Evolutionary conservation across 2,329 filamentous ascomycete species (phyloP), one percentile per base, ranked within the genome.

Genomic region (Cladosporium sp.): DNA sequence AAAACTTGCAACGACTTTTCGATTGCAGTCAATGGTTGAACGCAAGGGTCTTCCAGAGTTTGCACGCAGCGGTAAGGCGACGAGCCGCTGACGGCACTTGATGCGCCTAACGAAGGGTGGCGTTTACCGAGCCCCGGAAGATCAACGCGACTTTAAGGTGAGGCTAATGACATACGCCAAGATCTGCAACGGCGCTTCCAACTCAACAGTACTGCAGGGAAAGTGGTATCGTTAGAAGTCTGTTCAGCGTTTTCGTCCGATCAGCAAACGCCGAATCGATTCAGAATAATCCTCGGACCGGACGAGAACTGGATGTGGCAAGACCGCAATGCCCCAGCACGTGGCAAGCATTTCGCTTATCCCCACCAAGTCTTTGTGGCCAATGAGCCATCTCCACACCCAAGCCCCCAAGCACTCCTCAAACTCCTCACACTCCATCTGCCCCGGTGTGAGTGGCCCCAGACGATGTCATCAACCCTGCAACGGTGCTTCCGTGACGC

Each of bases 271-370:
- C 51, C 51, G 51, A 47, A 55, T 28, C 15, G 25, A 45, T 45
- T 36, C 32, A 45, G 32, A 28, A 24, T 19, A 28, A 20, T 10
- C n/a, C 20, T 24, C 28, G 28, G 17, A 19, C 9, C 51, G 39
- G 51, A 36, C 35, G 37, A 34, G 28, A n/a, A 42, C 39, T 44
- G 28, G 8, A 55, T 36, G 39, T 55, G 51, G 51, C 39, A 55
- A 55, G 28, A 35, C 28, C 28, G 51, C 51, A 19, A 35, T 42
- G 13, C 39, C n/a, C 6, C 39, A 35, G 51, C 51, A 55, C 51
- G 51, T 55, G 51, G 51, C 51, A 55, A 55, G 51, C 51, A 55
- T 45, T 55, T 55, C 51, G 51, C 51, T 55, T 55, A 36, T 45
- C 40, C 40, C 51, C 39, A 55, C 51, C 51, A 55, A 55, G 40